Conservation (phyloP, 2,329 filamentous ascomycete genomes). For the Pseudogymnoascus sp. region DNA sequence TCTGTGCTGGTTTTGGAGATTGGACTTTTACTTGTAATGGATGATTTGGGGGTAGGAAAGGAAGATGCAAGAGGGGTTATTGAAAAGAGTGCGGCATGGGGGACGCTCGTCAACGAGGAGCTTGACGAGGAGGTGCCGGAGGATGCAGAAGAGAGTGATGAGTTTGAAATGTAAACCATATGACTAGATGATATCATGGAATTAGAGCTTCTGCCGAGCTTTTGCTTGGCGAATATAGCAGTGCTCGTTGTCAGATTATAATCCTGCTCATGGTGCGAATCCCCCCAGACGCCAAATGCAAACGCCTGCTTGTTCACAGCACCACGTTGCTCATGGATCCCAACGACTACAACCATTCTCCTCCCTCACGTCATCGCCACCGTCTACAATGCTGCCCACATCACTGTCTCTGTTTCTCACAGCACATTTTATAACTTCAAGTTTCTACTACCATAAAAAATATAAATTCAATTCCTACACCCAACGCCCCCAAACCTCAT, state of each 20-base stretch:
- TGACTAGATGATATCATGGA: neutral
- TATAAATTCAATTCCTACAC: neutral
- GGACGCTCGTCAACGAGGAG: conserved; percentile 28
- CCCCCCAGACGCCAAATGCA: too few relatives aligned
- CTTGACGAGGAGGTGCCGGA: conserved; percentile 59
- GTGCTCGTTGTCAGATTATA: too few relatives aligned
- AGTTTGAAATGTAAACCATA: conserved; percentile 12
- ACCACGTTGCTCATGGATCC: too few relatives aligned
- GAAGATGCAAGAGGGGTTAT: conserved; percentile 32
- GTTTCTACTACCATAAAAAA: too few relatives aligned
- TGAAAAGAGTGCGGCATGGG: conserved; percentile 21
- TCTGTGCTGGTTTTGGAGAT: conserved; percentile 71
- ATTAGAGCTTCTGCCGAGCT: neutral
- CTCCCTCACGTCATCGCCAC: too few relatives aligned
- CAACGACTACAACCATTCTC: too few relatives aligned
- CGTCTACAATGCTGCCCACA: too few relatives aligned
- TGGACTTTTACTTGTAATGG: conserved; percentile 47
- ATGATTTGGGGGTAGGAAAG: conserved; percentile 46
- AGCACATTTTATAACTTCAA: too few relatives aligned
- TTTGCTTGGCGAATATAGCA: neutral
- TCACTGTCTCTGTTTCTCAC: too few relatives aligned
- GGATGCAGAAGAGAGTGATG: conserved; percentile 37
- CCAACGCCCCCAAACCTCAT: neutral
- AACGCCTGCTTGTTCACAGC: too few relatives aligned
- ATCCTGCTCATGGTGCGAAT: too few relatives aligned